Percentiles rank a stretch among this genome's conserved stretches.
These are phyloP conservation scores for Saccharomyces hybrid DNA, from an alignment of 1,139 yeast genomes.

Conservation along the genomic window DNA sequence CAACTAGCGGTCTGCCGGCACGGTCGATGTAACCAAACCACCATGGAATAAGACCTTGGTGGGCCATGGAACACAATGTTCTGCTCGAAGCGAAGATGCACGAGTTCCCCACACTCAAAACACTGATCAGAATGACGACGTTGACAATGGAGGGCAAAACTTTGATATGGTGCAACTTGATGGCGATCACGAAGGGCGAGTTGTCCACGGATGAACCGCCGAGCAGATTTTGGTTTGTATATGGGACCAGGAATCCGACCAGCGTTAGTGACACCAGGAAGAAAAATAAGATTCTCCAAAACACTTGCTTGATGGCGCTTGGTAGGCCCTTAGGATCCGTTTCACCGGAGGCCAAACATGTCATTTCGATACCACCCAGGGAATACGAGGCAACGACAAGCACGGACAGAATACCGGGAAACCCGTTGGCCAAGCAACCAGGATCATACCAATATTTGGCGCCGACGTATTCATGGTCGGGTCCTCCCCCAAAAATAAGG, in stretches of 20 bases:
- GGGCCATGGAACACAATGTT: conserved; percentile 74
- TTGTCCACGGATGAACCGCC: conserved; percentile 37
- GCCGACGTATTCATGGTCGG: conserved; percentile 48
- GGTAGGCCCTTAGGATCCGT: conserved; percentile 64
- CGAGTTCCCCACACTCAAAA: conserved; percentile 66
- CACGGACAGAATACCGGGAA: conserved; percentile 70
- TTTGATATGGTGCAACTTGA: conserved; percentile 49
- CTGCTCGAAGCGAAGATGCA: conserved; percentile 74
- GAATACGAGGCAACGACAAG: conserved; percentile 80
- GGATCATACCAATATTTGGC: conserved; percentile 55
- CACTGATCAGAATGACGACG: conserved; percentile 62
- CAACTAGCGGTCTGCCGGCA: conserved; percentile 58
- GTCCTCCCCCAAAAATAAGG: conserved; percentile 63
- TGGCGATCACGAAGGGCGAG: conserved; percentile 63
- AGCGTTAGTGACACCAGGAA: conserved; percentile 52
- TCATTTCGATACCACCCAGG: conserved; percentile 73
- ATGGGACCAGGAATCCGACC: conserved; percentile 64
- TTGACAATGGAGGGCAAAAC: conserved; percentile 67
- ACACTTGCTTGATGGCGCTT: conserved; percentile 61
- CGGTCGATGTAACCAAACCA: conserved; percentile 52
- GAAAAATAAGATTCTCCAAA: conserved; percentile 62
- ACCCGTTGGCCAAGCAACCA: conserved; percentile 60
- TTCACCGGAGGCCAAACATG: conserved; percentile 82
- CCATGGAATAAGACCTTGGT: conserved; percentile 72
- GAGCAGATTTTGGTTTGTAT: conserved; percentile 43